These are phyloP conservation scores for Dactylellina leptospora DNA, from an alignment of 2,329 filamentous ascomycete species.

Conservation along the genomic window DNA sequence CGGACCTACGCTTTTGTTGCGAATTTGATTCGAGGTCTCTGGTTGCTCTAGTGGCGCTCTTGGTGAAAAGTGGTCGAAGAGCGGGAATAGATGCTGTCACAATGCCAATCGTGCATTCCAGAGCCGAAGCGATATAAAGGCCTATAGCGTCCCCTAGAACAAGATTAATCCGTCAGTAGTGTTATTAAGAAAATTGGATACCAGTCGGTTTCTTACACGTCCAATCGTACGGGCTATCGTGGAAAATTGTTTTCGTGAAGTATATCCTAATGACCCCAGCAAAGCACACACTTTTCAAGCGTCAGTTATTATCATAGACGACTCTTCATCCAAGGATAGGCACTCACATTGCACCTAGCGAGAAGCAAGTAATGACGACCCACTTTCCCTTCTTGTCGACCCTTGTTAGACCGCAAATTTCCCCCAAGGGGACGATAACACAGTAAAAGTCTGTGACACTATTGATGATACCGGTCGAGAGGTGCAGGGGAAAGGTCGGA, in stretches of 20 bases:
- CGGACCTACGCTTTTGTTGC: conserved; percentile 35
- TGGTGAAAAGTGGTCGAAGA: conserved; percentile 36
- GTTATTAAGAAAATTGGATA: background rate
- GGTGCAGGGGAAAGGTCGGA: conserved; percentile 37
- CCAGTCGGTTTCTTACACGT: conserved; percentile 27
- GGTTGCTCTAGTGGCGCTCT: conserved; percentile 13
- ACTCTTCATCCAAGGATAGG: background rate
- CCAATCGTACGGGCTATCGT: conserved; percentile 39
- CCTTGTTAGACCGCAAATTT: conserved; percentile 36
- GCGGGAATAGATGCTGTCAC: conserved; percentile 40
- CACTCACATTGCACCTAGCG: conserved; percentile 42
- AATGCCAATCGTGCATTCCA: conserved; percentile 41
- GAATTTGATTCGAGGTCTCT: conserved; percentile 33
- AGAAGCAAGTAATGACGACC: conserved; percentile 31
- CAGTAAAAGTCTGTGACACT: conserved; percentile 45
- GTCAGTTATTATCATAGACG: conserved; percentile 8
- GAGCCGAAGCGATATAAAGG: conserved; percentile 29
- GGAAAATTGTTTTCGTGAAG: conserved; percentile 43
- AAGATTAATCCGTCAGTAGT: background rate
- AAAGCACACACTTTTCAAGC: conserved; percentile 34
- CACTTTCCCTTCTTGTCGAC: conserved; percentile 40
- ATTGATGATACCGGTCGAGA: conserved; percentile 44
- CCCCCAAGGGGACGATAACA: conserved; percentile 43
- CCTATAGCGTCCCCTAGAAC: conserved; percentile 34
- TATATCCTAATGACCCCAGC: conserved; percentile 44